A percentile compares a stretch with the other conserved stretches of the same genome.
Evolutionary conservation across 2,329 filamentous ascomycete genomes (phyloP).

Genomic region (Cladosporium sp.): DNA sequence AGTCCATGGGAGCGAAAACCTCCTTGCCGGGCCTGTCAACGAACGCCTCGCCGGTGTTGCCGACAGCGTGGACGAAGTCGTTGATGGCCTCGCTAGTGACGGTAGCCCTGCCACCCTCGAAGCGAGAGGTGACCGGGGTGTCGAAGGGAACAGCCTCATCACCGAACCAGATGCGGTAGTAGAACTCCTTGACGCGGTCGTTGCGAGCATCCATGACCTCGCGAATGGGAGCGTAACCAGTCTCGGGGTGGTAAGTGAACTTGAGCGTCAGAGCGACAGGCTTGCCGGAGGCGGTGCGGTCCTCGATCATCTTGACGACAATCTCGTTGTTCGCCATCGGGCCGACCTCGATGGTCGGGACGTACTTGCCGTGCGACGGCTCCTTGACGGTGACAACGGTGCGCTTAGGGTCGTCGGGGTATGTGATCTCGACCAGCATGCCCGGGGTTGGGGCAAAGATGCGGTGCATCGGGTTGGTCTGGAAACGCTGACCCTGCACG

Average conservation of each 20-base stretch:
- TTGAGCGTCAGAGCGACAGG: constrained; percentile 76
- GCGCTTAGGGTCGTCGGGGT: constrained; percentile 75
- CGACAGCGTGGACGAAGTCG: constrained; percentile 97
- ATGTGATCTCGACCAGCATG: constrained; percentile 78
- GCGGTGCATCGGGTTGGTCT: constrained; percentile 90
- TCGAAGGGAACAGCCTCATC: constrained; percentile 71
- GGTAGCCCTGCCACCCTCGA: constrained; percentile 79
- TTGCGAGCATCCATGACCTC: constrained; percentile 96
- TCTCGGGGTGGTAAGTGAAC: constrained; percentile 91
- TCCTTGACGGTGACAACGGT: constrained; percentile 84
- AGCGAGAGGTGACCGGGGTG: constrained; percentile 74
- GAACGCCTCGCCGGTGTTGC: constrained; percentile 95
- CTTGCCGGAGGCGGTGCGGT: constrained; percentile 76
- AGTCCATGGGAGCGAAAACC: constrained; percentile 96
- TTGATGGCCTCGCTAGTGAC: constrained; percentile 92
- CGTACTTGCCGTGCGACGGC: constrained; percentile 75
- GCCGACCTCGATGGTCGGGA: constrained; percentile 83
- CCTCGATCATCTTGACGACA: constrained; percentile 83
- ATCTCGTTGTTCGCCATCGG: constrained; percentile 72
- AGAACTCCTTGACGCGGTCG: constrained; percentile 98
- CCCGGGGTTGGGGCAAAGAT: constrained; percentile 83
- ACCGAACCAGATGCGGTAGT: constrained; percentile 97
- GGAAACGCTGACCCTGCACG: constrained; percentile 92
- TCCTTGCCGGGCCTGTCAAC: constrained; percentile 92
- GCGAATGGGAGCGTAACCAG: constrained; percentile 92